These are phyloP conservation scores for Ustilago trichophora DNA, from an alignment of 1,284 basidiomycete species.

Conservation along the genomic window DNA sequence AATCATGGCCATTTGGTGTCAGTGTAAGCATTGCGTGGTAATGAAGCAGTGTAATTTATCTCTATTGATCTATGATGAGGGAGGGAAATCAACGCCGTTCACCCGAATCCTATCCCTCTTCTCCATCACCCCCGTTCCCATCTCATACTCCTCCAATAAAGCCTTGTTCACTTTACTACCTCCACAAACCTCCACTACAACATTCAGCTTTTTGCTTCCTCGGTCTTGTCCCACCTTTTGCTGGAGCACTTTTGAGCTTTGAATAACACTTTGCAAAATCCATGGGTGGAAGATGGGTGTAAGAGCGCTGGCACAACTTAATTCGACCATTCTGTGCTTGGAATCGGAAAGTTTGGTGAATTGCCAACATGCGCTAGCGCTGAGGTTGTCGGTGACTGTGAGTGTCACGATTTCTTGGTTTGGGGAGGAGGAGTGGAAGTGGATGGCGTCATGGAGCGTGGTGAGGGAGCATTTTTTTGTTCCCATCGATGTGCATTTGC, in stretches of 20 bases:
- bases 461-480: slow-evolving; percentile 41
- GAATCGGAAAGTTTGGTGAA: slow-evolving; percentile 7
- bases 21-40: too few species aligned
- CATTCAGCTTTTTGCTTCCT: slow-evolving; percentile 16
- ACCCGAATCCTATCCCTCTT: slow-evolving; percentile 8
- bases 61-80: too few species aligned
- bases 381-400: slow-evolving; percentile 49
- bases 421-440: slow-evolving; percentile 16
- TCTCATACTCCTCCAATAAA: slow-evolving; percentile 22
- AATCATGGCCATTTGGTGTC: neutral
- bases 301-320: slow-evolving; percentile 53
- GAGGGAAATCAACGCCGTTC: slow-evolving; percentile 11
- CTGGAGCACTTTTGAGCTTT: neutral
- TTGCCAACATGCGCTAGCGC: slow-evolving; percentile 43
- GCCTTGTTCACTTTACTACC: slow-evolving; percentile 40
- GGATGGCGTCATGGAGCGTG: slow-evolving; percentile 39
- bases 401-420: slow-evolving; percentile 14
- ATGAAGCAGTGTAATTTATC: too few species aligned
- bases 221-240: slow-evolving; percentile 3
- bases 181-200: slow-evolving; percentile 62
- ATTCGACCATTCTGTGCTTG: slow-evolving; percentile 49
- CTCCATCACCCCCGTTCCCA: slow-evolving; percentile 5
- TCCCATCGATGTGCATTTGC: slow-evolving; percentile 61
- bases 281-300: slow-evolving; percentile 47
- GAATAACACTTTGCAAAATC: slow-evolving; percentile 24